Evolutionary conservation across 192 early-diverging fungal species (phyloP), one percentile per base, ranked within the genome.

Genomic region (Ramicandelaber brevisporus): DNA sequence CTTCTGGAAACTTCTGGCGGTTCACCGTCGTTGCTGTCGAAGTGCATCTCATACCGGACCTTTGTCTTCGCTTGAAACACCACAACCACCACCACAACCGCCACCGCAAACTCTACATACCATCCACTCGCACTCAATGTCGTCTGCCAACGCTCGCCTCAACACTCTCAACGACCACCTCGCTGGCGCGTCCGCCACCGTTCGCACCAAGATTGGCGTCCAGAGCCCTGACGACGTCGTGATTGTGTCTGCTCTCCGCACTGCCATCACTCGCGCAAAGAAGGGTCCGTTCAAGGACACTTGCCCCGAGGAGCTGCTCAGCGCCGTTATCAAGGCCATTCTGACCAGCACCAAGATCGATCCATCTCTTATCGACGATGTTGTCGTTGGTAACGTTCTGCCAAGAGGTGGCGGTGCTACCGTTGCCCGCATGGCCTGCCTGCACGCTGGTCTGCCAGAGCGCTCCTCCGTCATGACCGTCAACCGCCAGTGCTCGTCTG

Each of bases 261-360:
- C 82, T 6, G 65, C 85, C 16, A 76, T 90, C 26, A 77, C 73
- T 40, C 73, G 78, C 36, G 83, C 75, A 10, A 70, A 77, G 44
- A 84, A 80, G 60, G 89, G 89, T 31, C 70, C 57, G 11, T 85
- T 95, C 73, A 81, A 73, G 50, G 85, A 89, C 41, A 76, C 80
- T 27, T 68, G 78, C 10, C 69, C 75, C 22, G 71, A 75, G 53
- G 68, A 65, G 27, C 59, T 89, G 2, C 57, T 89, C 38, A 73
- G 77, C 26, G 58, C 51, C 17, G 63, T 75, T 4, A 61, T 93
- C 43, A 78, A 73, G 46, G 78, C 65, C 17, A 46, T 73, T 3
- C 46, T 78, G 8, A 68, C 72, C 29, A 51, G 73, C 30, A 72
- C 74, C 33, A 70, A 74, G 24, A 67, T 90, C 20, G 75, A 95